Percentiles rank a stretch among this genome's conserved stretches.
These are phyloP conservation scores for Talinum fruticosum DNA, from an alignment of 148 eudicot species.

Conservation along the genomic window DNA sequence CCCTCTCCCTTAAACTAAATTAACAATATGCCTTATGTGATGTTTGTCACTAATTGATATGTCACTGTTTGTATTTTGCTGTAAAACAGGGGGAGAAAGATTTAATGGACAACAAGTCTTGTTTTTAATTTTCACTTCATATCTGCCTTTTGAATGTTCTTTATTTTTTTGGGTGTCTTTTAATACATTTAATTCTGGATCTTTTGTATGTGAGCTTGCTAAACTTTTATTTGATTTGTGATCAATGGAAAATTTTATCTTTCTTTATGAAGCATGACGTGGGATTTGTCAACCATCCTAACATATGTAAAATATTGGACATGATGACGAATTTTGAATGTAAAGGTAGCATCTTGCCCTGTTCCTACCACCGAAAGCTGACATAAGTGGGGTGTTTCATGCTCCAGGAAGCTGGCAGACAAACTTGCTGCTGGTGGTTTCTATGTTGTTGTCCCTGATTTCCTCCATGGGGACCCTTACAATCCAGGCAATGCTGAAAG, in stretches of 20 bases:
- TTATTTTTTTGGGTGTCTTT: not conserved
- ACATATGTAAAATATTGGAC: not conserved
- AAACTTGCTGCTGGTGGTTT: conserved; percentile 65
- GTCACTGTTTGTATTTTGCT: too few species aligned
- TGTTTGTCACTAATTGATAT: too few species aligned
- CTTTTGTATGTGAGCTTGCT: not conserved
- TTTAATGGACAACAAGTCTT: too few species aligned
- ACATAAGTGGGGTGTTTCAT: not conserved
- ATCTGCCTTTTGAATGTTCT: not conserved
- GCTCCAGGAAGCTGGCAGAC: conserved; percentile 56
- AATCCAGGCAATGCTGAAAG: conserved; percentile 34
- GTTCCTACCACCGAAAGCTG: not conserved
- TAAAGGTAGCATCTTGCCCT: not conserved
- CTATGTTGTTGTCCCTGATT: conserved; percentile 66
- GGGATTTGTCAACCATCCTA: not conserved
- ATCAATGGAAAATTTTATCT: not conserved
- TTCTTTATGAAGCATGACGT: not conserved
- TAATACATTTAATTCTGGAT: not conserved
- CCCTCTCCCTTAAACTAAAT: too few species aligned
- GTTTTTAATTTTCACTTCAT: too few species aligned
- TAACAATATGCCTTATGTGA: too few species aligned
- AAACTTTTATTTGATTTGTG: not conserved
- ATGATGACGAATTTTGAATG: not conserved
- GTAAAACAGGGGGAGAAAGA: not conserved
- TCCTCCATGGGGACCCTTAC: conserved; percentile 55